Base-by-base conservation (phyloP, 1,284 basidiomycete species). In the Taiwanofungus camphoratus region DNA sequence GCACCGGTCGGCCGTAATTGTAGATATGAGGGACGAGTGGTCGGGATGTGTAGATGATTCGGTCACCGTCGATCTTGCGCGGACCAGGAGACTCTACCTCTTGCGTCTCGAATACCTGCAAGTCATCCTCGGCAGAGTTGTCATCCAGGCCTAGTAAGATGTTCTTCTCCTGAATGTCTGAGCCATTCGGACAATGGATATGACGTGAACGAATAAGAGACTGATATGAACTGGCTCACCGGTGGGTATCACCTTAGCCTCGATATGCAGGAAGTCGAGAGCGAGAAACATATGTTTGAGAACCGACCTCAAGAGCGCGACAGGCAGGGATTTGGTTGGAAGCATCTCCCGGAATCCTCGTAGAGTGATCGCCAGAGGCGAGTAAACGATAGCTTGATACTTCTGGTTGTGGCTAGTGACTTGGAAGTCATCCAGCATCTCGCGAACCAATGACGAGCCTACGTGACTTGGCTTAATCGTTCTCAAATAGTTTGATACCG, bases 171-270 rank as follows among this genome's bases (percentile, higher is more conserved):
- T 44, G 45, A 20, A 50, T 39, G 22, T 46, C 45, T 50, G 26
- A 12, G 34, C 32, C 20, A 30, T 35, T 30, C 33, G 31, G 41
- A 27, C 21, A 18, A 44, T n/a, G 15, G 15, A 31, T 23, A 3
- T 31, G 22, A 19, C 23, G 16, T 18, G 35, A 36, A 37, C 32
- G 16, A 18, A 35, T 20, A 41, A 21, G 36, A 36, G 36, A 32
- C 30, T 8, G 34, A 36, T 6, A 21, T 33, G 39, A 18, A n/a
- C 24, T 45, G 36, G 42, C 44, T 35, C 22, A 52, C 49, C 48
- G 23, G 52, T 52, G 37, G 58, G 55, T 20, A 56, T 46, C 23
- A 60, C 40, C 9, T 50, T 51, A 23, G 51, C 52, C 27, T 58
- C 45, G 5, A 20, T 39, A 41, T 60, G 56, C 24, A 59, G 47